These are phyloP conservation scores for Fusarium albidum DNA, from an alignment of 2,329 filamentous ascomycete species.

Conservation along the genomic window DNA sequence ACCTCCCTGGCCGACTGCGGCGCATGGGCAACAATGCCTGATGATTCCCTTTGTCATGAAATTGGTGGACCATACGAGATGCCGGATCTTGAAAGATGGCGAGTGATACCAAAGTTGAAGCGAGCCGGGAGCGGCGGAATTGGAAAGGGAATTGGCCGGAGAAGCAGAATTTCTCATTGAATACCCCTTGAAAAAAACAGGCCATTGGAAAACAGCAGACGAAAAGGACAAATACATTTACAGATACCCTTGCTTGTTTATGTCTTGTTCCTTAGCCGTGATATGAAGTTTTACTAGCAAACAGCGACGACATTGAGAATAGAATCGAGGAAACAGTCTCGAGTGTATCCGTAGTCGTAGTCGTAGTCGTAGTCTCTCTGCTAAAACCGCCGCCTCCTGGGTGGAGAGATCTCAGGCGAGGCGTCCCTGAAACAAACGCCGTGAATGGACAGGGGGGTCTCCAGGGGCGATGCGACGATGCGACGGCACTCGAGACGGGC, in stretches of 20 bases:
- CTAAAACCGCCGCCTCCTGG: no score
- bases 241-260: constrained; percentile 7
- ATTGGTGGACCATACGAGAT: constrained; percentile 18
- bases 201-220: constrained; percentile 8
- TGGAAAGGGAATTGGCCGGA: constrained; percentile 11
- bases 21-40: constrained; percentile 21
- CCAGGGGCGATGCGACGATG: constrained; percentile 5
- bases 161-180: neutral
- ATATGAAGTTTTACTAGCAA: no score
- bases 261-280: no score
- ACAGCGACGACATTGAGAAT: no score
- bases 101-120: constrained; percentile 17
- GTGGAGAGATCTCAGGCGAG: constrained; percentile 20
- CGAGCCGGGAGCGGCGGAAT: constrained; percentile 3
- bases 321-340: no score
- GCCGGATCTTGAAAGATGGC: constrained; percentile 18
- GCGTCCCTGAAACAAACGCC: constrained; percentile 11
- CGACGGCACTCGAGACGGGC: constrained; percentile 12
- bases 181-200: constrained; percentile 9
- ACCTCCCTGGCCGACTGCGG: constrained; percentile 23
- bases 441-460: constrained; percentile 26
- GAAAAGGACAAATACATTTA: constrained; percentile 6
- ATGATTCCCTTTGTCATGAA: constrained; percentile 26
- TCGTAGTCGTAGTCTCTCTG: no score
- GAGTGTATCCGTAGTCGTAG: no score